Evolutionary conservation across 208 protist species (phyloP).

Genomic region (Crithidia acanthocephali): DNA sequence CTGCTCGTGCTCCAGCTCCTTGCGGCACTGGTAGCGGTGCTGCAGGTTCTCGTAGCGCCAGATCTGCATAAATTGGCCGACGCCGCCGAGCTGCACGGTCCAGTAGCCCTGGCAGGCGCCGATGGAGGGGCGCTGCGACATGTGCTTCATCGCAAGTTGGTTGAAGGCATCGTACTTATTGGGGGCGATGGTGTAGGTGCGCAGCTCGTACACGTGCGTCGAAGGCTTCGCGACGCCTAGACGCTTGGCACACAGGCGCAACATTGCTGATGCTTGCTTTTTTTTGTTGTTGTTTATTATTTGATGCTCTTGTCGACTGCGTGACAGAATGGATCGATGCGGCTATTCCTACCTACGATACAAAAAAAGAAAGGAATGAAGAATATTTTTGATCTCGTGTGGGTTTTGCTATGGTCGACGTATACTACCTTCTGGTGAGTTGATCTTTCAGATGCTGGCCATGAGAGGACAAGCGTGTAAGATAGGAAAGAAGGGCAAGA

Average conservation of each 20-base stretch:
- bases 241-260: slow-evolving; percentile 34
- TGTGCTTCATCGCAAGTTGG: slow-evolving; percentile 55
- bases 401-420: no score
- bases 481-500: no score
- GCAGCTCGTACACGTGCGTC: slow-evolving; percentile 71
- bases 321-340: no score
- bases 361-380: no score
- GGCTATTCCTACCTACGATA: no score
- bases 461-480: no score
- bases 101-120: slow-evolving; percentile 71
- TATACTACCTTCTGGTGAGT: no score
- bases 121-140: slow-evolving; percentile 48
- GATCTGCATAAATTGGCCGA: slow-evolving; percentile 77
- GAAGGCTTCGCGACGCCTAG: slow-evolving; percentile 24
- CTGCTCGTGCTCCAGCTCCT: slow-evolving; percentile 53
- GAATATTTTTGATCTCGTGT: no score
- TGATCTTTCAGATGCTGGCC: no score
- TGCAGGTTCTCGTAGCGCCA: slow-evolving; percentile 81
- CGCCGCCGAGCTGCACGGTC: slow-evolving; percentile 73
- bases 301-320: no score
- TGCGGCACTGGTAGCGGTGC: slow-evolving; percentile 68
- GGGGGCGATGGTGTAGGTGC: slow-evolving; percentile 53
- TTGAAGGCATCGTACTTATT: slow-evolving; percentile 67
- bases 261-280: slow-evolving; percentile 33
- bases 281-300: slow-evolving; percentile 2